These are phyloP conservation scores for Plantago rigida DNA, from an alignment of 305 asterid genomes.

Conservation along the genomic window DNA sequence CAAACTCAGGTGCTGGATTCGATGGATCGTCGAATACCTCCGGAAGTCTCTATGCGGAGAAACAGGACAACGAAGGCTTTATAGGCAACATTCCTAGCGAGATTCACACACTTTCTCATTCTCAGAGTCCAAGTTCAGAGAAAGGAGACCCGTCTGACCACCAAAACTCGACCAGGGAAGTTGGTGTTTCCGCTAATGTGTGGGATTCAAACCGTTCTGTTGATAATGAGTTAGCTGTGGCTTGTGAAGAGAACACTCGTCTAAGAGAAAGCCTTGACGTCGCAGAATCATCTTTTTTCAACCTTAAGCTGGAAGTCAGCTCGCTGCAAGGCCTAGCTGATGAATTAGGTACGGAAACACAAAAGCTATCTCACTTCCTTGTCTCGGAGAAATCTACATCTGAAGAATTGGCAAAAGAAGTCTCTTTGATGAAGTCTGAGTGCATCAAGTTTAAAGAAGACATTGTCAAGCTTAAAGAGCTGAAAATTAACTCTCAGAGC, in stretches of 20 bases:
- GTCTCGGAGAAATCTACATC: constrained; percentile 57
- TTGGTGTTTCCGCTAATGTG: constrained; percentile 41
- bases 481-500: constrained; percentile 43
- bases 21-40: constrained; percentile 89
- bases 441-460: constrained; percentile 64
- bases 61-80: constrained; percentile 49
- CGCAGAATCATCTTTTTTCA: constrained; percentile 66
- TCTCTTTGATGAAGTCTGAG: constrained; percentile 57
- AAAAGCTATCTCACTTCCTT: constrained; percentile 46
- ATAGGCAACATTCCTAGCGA: constrained; percentile 40
- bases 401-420: constrained; percentile 58
- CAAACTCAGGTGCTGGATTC: constrained; percentile 51
- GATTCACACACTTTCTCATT: constrained; percentile 31
- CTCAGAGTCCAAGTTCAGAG: constrained; percentile 38
- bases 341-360: constrained; percentile 64
- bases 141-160: constrained; percentile 50
- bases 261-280: constrained; percentile 68
- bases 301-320: constrained; percentile 71
- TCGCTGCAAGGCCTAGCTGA: constrained; percentile 70
- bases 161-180: constrained; percentile 40
- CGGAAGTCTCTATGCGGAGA: constrained; percentile 71
- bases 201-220: constrained; percentile 56
- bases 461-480: constrained; percentile 38
- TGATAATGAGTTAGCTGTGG: constrained; percentile 54
- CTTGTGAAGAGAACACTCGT: constrained; percentile 59